Base-by-base conservation (phyloP, 2,329 filamentous ascomycete genomes). In the Truncatella angustata region DNA sequence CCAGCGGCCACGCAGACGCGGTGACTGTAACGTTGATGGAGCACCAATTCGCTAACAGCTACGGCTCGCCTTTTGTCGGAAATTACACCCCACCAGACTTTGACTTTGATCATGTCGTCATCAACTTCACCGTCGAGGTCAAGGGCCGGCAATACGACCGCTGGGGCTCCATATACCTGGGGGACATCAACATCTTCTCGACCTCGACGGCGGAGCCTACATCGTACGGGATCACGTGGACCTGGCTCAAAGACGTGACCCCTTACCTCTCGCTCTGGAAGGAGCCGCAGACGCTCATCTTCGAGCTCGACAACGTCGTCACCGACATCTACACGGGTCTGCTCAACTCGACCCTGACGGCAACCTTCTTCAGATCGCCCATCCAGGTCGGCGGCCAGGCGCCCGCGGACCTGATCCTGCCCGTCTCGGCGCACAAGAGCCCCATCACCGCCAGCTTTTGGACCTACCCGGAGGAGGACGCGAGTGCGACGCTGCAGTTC, bases 181-280 rank as follows among this genome's bases (percentile, higher is more conserved):
- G 83, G 36, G 87, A 93, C 65, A 84, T 81, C 9, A 90, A 95
- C 66, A 78, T 95, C n/a, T 94, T 88, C 76, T 78, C 90, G 21
- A 92, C 89, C 2, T 91, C 88, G 4, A 95, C 90, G 1, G 88
- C 90, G 4, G 88, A 95, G 70, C 89, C 90, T 1, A 90, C 84
- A 0, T 58, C 62, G 4, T 60, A 72, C 4, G 90, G 89, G 5
- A 91, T 94, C 56, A 72, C 79, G 40, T 93, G 88, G 87, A 84
- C 80, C 1, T 91, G 90, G 63, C 73, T 85, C 50, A 94, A 93
- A 68, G 89, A 95, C 64, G 84, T 91, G 82, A 88, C 86, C 1
- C 77, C 80, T 49, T 92, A 85, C 64, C 71, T 86, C 14, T 75
- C 81, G 4, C 72, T 94, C 11, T 91, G 90, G 81, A 83, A 80